Evolutionary conservation across 257 asterid genomes (phyloP).

Genomic region (Solanum medicagineum): DNA sequence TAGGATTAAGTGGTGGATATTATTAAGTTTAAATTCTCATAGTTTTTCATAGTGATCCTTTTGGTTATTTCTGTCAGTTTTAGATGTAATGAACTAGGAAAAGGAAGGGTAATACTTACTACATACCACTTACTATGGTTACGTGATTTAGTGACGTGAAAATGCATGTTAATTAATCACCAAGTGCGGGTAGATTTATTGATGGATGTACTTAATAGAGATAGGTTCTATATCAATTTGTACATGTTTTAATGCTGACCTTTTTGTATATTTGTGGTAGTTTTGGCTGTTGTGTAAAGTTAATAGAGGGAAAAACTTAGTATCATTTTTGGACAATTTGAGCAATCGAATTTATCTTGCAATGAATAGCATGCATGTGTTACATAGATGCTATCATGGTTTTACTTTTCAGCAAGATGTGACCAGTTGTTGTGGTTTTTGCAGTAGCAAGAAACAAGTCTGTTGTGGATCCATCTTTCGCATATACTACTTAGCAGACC

Average conservation of each 20-base stretch:
- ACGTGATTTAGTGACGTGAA: background rate
- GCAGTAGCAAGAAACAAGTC: background rate
- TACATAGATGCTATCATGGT: background rate
- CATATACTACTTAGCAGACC: background rate
- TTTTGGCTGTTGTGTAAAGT: background rate
- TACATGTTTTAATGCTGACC: background rate
- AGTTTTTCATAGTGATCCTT: background rate
- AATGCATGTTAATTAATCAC: background rate
- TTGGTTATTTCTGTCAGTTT: background rate
- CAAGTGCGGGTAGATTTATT: background rate
- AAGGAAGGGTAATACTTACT: background rate
- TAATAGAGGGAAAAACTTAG: background rate
- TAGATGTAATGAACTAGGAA: background rate
- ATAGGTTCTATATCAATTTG: background rate
- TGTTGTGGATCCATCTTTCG: background rate
- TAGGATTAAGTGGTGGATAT: background rate
- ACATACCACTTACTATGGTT: background rate
- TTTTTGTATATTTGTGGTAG: background rate
- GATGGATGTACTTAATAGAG: background rate
- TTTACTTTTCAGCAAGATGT: background rate
- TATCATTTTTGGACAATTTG: background rate
- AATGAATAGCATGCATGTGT: background rate
- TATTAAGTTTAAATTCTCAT: background rate
- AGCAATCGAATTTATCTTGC: background rate
- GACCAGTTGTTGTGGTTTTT: background rate